phyloP scores from a whole-genome alignment of 148 eudicot genomes.

The Suaeda aralocaspica region DNA sequence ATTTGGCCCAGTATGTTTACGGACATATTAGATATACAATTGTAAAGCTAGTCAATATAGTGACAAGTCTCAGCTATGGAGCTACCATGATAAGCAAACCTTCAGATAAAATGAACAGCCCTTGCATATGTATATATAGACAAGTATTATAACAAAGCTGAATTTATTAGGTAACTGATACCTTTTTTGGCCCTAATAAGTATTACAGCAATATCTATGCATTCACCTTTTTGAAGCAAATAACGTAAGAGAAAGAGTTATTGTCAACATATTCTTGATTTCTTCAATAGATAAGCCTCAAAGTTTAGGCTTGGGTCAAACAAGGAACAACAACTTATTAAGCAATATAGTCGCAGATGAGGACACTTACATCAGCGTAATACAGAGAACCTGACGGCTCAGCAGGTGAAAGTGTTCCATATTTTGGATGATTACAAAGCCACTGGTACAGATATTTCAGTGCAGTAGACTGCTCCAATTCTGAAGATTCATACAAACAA shows the following conservation, averaged over 20 bases:
- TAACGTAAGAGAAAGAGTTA: too few species aligned
- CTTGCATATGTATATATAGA: too few species aligned
- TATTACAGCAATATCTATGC: too few species aligned
- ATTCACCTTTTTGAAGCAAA: too few species aligned
- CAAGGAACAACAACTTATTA: conserved; percentile 9
- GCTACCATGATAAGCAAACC: too few species aligned
- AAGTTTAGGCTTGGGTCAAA: conserved; percentile 6
- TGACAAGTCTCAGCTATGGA: conserved; percentile 5
- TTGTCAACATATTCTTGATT: too few species aligned
- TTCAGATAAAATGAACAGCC: too few species aligned
- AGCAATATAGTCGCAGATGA: conserved; percentile 8
- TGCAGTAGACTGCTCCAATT: conserved; percentile 88
- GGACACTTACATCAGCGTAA: conserved; percentile 69
- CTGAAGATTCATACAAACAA: conserved; percentile 35
- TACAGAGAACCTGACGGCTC: conserved; percentile 66
- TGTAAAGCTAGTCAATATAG: too few species aligned
- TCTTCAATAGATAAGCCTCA: neutral
- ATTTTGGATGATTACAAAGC: conserved; percentile 78
- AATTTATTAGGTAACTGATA: too few species aligned
- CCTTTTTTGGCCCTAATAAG: too few species aligned
- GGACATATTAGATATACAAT: neutral
- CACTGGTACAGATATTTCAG: conserved; percentile 83
- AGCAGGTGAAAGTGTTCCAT: conserved; percentile 62
- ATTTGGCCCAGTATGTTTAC: neutral
- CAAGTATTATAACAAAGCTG: too few species aligned